A percentile compares a stretch with the other conserved stretches of the same genome.
Evolutionary conservation across 257 asterid genomes (phyloP).

Genomic region (Agastache rugosa): DNA sequence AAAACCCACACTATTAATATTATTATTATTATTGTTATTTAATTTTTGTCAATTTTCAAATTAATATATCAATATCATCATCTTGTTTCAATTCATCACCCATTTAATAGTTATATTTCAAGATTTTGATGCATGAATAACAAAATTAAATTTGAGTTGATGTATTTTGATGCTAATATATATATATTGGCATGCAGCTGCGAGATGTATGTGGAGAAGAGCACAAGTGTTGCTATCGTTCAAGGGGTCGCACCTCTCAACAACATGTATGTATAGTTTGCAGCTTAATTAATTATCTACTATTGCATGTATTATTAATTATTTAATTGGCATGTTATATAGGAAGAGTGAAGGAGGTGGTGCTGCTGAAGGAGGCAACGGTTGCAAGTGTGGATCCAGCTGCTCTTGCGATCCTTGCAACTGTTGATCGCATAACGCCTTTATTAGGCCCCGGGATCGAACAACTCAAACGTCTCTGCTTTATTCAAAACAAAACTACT

Average conservation of each 20-base stretch:
- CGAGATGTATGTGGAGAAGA: conserved; percentile 52
- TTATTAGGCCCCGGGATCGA: conserved; percentile 17
- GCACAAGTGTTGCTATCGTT: conserved; percentile 36
- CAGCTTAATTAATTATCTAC: not conserved
- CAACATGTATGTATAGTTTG: conserved; percentile 40
- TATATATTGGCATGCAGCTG: conserved; percentile 40
- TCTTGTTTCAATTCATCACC: not conserved
- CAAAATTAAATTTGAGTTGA: not conserved
- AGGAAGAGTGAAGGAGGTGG: conserved; percentile 46
- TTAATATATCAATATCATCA: no score
- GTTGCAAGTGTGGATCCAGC: conserved; percentile 59
- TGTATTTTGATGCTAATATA: not conserved
- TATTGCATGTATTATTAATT: no score
- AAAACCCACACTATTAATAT: no score
- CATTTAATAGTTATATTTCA: not conserved
- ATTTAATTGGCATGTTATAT: not conserved
- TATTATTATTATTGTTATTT: no score
- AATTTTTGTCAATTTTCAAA: not conserved
- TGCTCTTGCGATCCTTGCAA: conserved; percentile 61
- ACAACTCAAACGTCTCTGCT: no score
- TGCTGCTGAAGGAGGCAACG: conserved; percentile 56
- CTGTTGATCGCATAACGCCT: conserved; percentile 32
- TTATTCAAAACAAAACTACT: no score
- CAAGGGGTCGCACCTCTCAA: conserved; percentile 53
- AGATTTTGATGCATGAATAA: not conserved